phyloP scores from a whole-genome alignment of 176 grass and related monocot genomes.

The Musa troglodytarum region DNA sequence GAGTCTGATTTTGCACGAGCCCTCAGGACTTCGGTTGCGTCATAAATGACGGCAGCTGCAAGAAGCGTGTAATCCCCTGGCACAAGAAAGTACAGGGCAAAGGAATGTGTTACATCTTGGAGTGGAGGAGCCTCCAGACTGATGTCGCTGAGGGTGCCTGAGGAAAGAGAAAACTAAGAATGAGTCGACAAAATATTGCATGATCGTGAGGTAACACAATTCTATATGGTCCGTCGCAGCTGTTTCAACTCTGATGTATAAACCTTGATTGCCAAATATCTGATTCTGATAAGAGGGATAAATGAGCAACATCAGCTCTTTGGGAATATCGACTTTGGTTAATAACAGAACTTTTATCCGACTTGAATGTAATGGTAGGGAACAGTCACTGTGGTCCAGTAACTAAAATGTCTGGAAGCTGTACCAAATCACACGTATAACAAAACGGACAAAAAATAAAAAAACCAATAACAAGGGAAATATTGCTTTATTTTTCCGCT shows the following conservation, averaged over 20 bases:
- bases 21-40: slow-evolving; percentile 73
- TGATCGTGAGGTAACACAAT: neutral
- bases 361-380: no score
- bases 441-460: neutral
- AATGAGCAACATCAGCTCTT: no score
- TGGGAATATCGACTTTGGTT: no score
- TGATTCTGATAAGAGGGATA: no score
- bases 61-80: slow-evolving; percentile 83
- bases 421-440: neutral
- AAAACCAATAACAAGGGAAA: neutral
- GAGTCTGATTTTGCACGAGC: slow-evolving; percentile 67
- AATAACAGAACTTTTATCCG: no score
- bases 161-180: slow-evolving; percentile 1
- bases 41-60: slow-evolving; percentile 65
- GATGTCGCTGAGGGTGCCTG: slow-evolving; percentile 75
- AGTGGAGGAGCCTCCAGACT: slow-evolving; percentile 74
- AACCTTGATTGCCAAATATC: no score
- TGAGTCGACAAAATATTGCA: slow-evolving; percentile 3
- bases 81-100: slow-evolving; percentile 88
- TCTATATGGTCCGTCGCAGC: neutral
- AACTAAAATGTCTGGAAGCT: no score
- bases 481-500: neutral
- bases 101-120: slow-evolving; percentile 68
- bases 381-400: no score
- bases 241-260: no score